Conservation (phyloP, 345 rosid species). For the Leavenworthia alabamica region DNA sequence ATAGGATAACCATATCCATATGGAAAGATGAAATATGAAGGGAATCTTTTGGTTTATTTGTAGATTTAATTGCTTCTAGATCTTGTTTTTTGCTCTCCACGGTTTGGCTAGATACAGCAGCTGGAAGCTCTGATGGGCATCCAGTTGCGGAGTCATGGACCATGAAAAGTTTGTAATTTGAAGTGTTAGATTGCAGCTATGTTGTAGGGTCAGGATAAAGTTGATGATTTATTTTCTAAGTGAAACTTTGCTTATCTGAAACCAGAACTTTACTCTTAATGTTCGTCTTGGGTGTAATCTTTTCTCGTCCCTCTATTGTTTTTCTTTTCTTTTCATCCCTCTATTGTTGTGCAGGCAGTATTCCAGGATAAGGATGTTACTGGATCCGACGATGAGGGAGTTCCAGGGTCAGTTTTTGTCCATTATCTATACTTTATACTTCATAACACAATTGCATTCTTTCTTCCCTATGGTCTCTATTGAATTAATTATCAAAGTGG, state of each 20-base stretch:
- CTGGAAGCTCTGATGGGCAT: constrained; percentile 15
- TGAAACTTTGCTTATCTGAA: constrained; percentile 9
- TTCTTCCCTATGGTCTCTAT: background rate
- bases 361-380: constrained; percentile 50
- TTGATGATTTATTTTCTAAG: background rate
- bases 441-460: background rate
- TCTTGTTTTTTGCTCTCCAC: constrained; percentile 1
- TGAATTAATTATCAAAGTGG: background rate
- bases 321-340: background rate
- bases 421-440: background rate
- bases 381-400: constrained; percentile 37
- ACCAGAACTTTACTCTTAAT: background rate
- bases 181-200: constrained; percentile 1
- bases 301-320: constrained; percentile 16
- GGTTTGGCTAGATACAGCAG: background rate
- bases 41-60: background rate
- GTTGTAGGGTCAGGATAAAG: background rate
- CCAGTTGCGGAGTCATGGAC: constrained; percentile 7
- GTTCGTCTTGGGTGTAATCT: background rate
- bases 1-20: constrained; percentile 1
- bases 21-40: background rate
- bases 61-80: constrained; percentile 3
- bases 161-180: background rate
- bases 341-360: constrained; percentile 52
- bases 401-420: constrained; percentile 40